Conservation (phyloP, 2,329 filamentous ascomycete species). For the Didymosphaeria variabile region DNA sequence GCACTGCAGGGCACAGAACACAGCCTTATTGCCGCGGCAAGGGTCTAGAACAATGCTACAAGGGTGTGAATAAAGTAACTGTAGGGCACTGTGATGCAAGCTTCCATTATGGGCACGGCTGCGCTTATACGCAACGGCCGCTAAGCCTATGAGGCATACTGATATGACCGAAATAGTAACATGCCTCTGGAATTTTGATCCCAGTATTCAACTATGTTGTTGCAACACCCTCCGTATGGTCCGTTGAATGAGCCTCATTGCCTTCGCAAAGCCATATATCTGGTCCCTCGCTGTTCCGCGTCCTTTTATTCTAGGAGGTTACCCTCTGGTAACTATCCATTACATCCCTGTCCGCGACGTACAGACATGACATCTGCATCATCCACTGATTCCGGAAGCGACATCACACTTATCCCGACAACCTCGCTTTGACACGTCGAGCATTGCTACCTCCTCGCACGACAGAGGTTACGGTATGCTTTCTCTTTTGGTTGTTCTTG, state of each 20-base stretch:
- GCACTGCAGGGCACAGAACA: not conserved
- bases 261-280: not conserved
- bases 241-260: not conserved
- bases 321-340: not conserved
- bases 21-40: not conserved
- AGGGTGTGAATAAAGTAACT: not conserved
- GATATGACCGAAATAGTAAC: no score
- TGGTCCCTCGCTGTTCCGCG: not conserved
- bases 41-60: not conserved
- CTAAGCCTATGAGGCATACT: no score
- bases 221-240: not conserved
- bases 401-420: not conserved
- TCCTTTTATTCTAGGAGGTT: not conserved
- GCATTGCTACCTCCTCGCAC: not conserved
- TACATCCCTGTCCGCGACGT: not conserved
- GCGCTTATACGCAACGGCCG: no score
- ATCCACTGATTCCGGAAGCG: not conserved
- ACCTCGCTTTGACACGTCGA: not conserved
- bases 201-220: not conserved
- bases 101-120: not conserved
- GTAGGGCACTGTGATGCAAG: not conserved
- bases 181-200: no score
- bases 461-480: not conserved
- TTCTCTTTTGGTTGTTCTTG: conserved; percentile 2
- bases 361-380: not conserved